phyloP scores from a whole-genome alignment of 371 early-diverging fungal species.

The Nematocida ironsii region DNA sequence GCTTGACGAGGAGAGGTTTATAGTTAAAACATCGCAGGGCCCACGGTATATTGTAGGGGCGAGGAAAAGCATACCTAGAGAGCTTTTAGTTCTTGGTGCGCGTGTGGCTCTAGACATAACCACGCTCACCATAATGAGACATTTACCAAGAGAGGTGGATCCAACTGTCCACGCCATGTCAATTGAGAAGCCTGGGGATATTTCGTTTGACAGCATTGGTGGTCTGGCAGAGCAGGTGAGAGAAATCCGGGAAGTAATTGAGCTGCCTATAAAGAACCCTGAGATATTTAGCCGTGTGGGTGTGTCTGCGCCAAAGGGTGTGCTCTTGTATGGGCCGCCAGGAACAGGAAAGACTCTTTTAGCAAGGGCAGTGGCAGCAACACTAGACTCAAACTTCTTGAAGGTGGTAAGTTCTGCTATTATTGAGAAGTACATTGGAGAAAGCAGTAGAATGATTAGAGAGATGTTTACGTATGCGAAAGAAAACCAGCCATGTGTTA shows the following conservation, averaged over 20 bases:
- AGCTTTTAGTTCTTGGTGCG: constrained; percentile 80
- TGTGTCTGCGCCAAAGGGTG: constrained; percentile 94
- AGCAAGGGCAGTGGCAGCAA: constrained; percentile 92
- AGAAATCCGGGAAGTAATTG: constrained; percentile 94
- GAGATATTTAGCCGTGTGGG: constrained; percentile 95
- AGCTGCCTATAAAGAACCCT: constrained; percentile 94
- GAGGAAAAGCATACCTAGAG: constrained; percentile 83
- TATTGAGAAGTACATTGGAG: constrained; percentile 98
- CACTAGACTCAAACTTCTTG: constrained; percentile 88
- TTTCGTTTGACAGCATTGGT: constrained; percentile 93
- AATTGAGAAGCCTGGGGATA: constrained; percentile 78
- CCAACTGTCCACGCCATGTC: constrained; percentile 98
- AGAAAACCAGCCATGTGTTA: constrained; percentile 98
- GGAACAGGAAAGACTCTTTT: constrained; percentile 81
- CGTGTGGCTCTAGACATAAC: constrained; percentile 98
- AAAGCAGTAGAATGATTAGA: constrained; percentile 87
- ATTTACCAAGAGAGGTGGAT: constrained; percentile 95
- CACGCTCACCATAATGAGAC: constrained; percentile 95
- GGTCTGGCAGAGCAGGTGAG: constrained; percentile 93
- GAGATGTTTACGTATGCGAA: constrained; percentile 99
- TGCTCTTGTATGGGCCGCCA: constrained; percentile 94
- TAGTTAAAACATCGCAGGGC: constrained; percentile 93
- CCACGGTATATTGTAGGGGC: constrained; percentile 98
- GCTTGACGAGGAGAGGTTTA: constrained; percentile 90
- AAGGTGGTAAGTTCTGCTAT: constrained; percentile 92